These are phyloP conservation scores for Populus deltoides DNA, from an alignment of 345 rosid genomes.

Conservation along the genomic window DNA sequence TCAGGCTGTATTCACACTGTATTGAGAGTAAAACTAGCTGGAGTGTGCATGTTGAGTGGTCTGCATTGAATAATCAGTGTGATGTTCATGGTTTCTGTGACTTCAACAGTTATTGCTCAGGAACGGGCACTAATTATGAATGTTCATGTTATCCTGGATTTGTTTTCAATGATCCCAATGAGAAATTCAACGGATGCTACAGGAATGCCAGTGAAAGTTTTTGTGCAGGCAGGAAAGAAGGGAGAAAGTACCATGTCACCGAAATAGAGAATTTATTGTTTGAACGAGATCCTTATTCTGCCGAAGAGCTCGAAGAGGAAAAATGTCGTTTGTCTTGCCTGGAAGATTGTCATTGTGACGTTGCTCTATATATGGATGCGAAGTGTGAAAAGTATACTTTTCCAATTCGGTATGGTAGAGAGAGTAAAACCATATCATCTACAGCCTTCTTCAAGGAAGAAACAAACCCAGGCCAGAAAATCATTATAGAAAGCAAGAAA, in stretches of 20 bases:
- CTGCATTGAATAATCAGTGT: not conserved
- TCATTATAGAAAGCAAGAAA: not conserved
- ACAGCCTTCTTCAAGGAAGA: not conserved
- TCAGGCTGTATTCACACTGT: constrained; percentile 24
- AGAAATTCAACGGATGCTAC: not conserved
- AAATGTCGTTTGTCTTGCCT: constrained; percentile 5
- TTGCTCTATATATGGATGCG: not conserved
- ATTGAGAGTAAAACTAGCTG: not conserved
- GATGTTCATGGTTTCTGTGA: constrained; percentile 19
- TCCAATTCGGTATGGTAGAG: constrained; percentile 2
- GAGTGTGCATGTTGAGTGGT: not conserved
- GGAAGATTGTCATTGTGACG: constrained; percentile 8
- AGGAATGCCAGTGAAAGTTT: not conserved
- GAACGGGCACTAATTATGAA: not conserved
- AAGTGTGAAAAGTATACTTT: not conserved
- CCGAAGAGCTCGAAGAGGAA: not conserved
- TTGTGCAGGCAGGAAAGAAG: not conserved
- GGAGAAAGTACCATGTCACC: not conserved
- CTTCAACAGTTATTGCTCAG: constrained; percentile 20
- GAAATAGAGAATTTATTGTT: not conserved
- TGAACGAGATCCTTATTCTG: not conserved
- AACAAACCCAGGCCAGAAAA: not conserved
- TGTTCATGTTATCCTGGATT: constrained; percentile 17
- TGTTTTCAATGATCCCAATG: not conserved
- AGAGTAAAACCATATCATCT: not conserved